These are phyloP conservation scores for Exophiala phaeomuriformis DNA, from an alignment of 2,329 filamentous ascomycete species.

Conservation along the genomic window DNA sequence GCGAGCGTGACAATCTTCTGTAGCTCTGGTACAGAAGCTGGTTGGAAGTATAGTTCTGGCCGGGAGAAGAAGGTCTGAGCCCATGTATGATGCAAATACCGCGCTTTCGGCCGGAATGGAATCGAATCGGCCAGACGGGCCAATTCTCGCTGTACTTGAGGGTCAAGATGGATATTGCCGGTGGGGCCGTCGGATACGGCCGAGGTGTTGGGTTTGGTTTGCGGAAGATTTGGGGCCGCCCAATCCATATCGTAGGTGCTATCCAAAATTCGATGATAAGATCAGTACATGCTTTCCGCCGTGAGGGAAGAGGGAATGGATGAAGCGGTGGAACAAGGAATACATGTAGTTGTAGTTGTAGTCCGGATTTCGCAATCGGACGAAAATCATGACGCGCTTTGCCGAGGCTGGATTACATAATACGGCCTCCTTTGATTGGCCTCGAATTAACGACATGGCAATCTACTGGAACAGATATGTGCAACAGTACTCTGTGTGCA, in stretches of 20 bases:
- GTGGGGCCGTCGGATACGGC: constrained; percentile 6
- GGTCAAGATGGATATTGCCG: constrained; percentile 34
- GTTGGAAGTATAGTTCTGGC: constrained; percentile 86
- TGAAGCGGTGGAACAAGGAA: neutral
- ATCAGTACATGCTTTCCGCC: constrained; percentile 4
- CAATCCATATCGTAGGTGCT: constrained; percentile 18
- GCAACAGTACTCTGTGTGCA: too few relatives aligned
- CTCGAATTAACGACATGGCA: constrained; percentile 6
- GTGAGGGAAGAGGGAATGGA: neutral
- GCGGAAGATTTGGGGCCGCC: constrained; percentile 22
- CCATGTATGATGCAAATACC: constrained; percentile 85
- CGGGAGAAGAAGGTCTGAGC: constrained; percentile 83
- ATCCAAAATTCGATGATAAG: neutral
- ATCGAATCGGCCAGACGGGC: constrained; percentile 53
- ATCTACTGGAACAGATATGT: neutral
- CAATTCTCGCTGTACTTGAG: constrained; percentile 48
- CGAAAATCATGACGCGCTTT: constrained; percentile 3
- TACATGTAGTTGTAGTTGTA: neutral
- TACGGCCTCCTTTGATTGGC: constrained; percentile 10
- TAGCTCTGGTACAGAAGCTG: constrained; percentile 69
- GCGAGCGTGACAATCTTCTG: constrained; percentile 77
- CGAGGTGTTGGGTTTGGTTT: constrained; percentile 18
- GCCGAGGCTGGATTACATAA: constrained; percentile 14
- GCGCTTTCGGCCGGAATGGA: constrained; percentile 66
- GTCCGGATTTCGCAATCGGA: neutral